A percentile compares a stretch with the other conserved stretches of the same genome.
These are phyloP conservation scores for Monsonia emarginata DNA, from an alignment of 441 rosid species.

Conservation along the genomic window DNA sequence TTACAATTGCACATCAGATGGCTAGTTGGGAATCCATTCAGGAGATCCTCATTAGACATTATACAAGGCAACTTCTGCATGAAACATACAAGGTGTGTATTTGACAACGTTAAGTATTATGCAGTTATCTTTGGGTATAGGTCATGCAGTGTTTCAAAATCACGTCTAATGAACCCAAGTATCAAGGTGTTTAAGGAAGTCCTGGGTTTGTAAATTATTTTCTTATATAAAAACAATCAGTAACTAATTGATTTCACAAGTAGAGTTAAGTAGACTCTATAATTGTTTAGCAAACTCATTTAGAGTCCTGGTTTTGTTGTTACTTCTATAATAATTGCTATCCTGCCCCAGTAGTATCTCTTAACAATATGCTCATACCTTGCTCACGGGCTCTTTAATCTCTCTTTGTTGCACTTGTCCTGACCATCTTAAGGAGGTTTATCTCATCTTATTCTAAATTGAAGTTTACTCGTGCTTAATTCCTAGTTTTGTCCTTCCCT, in stretches of 20 bases:
- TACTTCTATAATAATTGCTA: too few species aligned
- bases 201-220: background rate
- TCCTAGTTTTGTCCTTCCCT: too few species aligned
- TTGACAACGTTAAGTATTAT: background rate
- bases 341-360: too few species aligned
- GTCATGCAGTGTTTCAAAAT: background rate
- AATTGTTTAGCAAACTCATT: too few species aligned
- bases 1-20: constrained; percentile 77
- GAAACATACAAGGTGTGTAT: constrained; percentile 84
- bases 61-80: constrained; percentile 76
- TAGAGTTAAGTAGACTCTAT: background rate
- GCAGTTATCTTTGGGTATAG: background rate
- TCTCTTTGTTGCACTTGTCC: too few species aligned
- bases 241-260: background rate
- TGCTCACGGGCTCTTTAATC: too few species aligned
- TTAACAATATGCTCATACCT: too few species aligned
- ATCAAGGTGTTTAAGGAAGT: background rate
- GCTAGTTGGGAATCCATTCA: constrained; percentile 91
- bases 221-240: background rate
- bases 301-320: too few species aligned
- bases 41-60: constrained; percentile 79
- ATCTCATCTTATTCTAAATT: too few species aligned
- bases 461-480: too few species aligned
- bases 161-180: too few species aligned
- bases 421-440: too few species aligned